Conservation (phyloP, 768 basidiomycete genomes). For the Termitomyces sp. region DNA sequence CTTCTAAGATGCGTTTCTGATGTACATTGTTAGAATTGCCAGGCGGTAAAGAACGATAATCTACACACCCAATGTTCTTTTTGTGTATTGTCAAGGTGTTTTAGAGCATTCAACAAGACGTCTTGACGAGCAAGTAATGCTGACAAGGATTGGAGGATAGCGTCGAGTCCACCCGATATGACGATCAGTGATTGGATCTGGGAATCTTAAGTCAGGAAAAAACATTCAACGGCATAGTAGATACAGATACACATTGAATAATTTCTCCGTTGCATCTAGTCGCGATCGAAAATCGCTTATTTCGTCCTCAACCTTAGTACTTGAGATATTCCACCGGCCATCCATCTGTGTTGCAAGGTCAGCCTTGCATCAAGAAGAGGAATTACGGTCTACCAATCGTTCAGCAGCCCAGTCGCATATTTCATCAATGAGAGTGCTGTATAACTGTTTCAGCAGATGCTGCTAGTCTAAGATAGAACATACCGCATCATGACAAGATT, state of each 20-base stretch:
- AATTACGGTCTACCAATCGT: constrained; percentile 6
- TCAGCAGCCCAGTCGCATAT: constrained; percentile 13
- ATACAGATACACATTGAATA: constrained; percentile 6
- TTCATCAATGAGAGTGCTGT: constrained; percentile 13
- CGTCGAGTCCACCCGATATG: not conserved
- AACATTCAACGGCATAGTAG: not conserved
- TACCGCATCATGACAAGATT: constrained; percentile 15
- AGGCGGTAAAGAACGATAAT: no score
- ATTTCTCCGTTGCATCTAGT: constrained; percentile 1
- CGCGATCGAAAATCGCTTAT: constrained; percentile 9
- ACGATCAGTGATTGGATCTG: no score
- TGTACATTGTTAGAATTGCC: no score
- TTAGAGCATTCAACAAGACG: no score
- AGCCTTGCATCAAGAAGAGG: no score
- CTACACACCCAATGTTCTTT: no score
- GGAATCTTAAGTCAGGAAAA: not conserved
- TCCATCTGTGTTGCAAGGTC: not conserved
- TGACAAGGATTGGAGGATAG: not conserved
- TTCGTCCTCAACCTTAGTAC: constrained; percentile 3
- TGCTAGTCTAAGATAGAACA: not conserved
- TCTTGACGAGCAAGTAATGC: not conserved
- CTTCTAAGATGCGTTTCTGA: no score
- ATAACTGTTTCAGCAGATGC: not conserved
- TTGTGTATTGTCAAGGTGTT: not conserved
- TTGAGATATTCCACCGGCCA: constrained; percentile 5